Conservation (phyloP, 441 rosid species). For the Arabidopsis hybrid region DNA sequence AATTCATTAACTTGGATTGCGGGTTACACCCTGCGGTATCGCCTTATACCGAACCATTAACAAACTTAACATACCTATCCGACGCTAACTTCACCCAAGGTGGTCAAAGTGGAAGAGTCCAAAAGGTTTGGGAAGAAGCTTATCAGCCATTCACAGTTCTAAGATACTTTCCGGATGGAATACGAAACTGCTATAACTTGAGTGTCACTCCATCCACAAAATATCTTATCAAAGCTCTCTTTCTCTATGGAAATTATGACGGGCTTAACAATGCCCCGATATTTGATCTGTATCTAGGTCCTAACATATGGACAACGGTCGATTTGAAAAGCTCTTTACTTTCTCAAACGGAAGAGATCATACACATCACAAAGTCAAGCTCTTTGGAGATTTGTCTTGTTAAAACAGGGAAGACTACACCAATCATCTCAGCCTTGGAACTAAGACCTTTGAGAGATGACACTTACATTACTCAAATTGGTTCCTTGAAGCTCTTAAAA, state of each 20-base stretch:
- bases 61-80: constrained; percentile 22
- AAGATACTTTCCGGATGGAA: constrained; percentile 53
- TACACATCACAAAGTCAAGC: constrained; percentile 35
- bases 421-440: constrained; percentile 61
- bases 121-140: constrained; percentile 28
- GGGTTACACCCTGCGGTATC: constrained; percentile 23
- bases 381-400: constrained; percentile 48
- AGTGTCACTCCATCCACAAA: constrained; percentile 28
- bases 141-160: constrained; percentile 43
- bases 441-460: constrained; percentile 46
- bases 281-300: constrained; percentile 51
- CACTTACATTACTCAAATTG: constrained; percentile 38
- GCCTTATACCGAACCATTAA: constrained; percentile 36
- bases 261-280: constrained; percentile 26
- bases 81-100: constrained; percentile 37
- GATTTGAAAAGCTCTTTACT: constrained; percentile 15
- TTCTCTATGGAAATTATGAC: constrained; percentile 56
- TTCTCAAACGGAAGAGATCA: constrained; percentile 43
- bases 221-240: constrained; percentile 46
- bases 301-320: constrained; percentile 47
- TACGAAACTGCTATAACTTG: constrained; percentile 53
- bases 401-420: constrained; percentile 46
- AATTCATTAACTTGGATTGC: constrained; percentile 40
- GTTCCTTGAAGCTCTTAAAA: constrained; percentile 40
- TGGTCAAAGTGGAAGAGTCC: constrained; percentile 38